Conservation (phyloP, 345 rosid genomes). For the Boechera divaricarpa region DNA sequence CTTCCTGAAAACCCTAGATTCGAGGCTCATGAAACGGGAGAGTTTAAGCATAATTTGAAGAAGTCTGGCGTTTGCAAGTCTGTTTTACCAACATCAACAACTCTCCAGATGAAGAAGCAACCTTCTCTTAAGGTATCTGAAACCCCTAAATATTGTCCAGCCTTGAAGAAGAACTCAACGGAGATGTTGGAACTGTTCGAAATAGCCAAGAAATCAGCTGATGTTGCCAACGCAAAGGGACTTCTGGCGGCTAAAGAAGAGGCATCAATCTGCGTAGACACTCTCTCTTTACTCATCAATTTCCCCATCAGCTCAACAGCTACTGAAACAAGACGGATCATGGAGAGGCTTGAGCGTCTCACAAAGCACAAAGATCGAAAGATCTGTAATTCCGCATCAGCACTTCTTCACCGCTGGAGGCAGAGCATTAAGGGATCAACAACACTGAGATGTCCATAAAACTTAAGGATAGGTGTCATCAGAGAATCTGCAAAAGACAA, state of each 20-base stretch:
- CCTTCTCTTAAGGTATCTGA: not conserved
- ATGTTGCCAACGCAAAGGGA: constrained; percentile 21
- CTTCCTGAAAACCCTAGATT: not conserved
- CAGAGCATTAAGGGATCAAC: constrained; percentile 3
- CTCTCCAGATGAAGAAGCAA: not conserved
- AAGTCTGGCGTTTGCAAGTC: not conserved
- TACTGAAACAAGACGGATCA: not conserved
- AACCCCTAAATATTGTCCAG: not conserved
- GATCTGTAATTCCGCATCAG: constrained; percentile 2
- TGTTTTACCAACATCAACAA: not conserved
- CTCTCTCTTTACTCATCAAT: not conserved
- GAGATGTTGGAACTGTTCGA: constrained; percentile 15
- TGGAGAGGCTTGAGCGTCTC: not conserved
- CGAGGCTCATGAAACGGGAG: too few species aligned
- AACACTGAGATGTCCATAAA: not conserved
- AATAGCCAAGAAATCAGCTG: constrained; percentile 10
- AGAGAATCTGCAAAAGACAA: too few species aligned
- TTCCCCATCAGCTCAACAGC: not conserved
- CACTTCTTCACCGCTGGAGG: not conserved
- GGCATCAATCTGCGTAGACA: constrained; percentile 7
- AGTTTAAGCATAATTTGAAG: not conserved
- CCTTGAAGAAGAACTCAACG: not conserved
- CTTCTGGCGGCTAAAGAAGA: not conserved
- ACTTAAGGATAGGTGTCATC: too few species aligned
- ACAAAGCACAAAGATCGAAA: constrained; percentile 17